These are phyloP conservation scores for Acrocalymma vagum DNA, from an alignment of 2,329 filamentous ascomycete species.

Conservation along the genomic window DNA sequence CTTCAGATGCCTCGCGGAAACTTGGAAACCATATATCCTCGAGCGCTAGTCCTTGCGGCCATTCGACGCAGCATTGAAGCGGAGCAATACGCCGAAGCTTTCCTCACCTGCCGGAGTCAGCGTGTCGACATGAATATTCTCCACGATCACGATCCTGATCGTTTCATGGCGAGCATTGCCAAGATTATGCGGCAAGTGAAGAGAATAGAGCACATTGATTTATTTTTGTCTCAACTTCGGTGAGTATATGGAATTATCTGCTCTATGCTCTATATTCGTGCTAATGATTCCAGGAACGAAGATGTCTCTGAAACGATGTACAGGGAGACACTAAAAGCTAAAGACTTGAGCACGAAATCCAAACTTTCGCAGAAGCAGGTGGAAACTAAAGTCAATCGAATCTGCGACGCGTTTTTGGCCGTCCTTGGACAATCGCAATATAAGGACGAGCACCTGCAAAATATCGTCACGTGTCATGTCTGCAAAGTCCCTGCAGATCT, in stretches of 20 bases:
- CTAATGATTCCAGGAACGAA: slow-evolving; percentile 68
- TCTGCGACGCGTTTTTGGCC: slow-evolving; percentile 85
- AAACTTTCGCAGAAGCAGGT: slow-evolving; percentile 28
- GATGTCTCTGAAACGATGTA: slow-evolving; percentile 96
- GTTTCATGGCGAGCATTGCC: slow-evolving; percentile 80
- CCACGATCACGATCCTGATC: slow-evolving; percentile 87
- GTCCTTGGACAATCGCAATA: slow-evolving; percentile 63
- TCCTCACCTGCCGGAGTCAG: slow-evolving; percentile 87
- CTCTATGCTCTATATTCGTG: neutral
- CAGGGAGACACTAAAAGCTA: slow-evolving; percentile 75
- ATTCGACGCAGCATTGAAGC: slow-evolving; percentile 82
- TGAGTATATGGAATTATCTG: slow-evolving; percentile 49
- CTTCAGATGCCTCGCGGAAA: slow-evolving; percentile 97
- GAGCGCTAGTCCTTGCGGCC: slow-evolving; percentile 90
- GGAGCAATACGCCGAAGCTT: slow-evolving; percentile 84
- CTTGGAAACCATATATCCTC: slow-evolving; percentile 91
- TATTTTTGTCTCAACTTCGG: slow-evolving; percentile 88
- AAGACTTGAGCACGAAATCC: slow-evolving; percentile 26
- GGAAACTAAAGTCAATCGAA: slow-evolving; percentile 77
- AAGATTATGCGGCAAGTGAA: slow-evolving; percentile 86
- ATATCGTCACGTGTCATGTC: slow-evolving; percentile 92
- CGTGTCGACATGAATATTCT: slow-evolving; percentile 98
- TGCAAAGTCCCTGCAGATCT: slow-evolving; percentile 93
- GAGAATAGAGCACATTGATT: slow-evolving; percentile 82
- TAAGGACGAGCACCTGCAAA: slow-evolving; percentile 77